Evolutionary conservation across 2,329 filamentous ascomycete genomes (phyloP).

Genomic region (Chaetothyriales sp.): DNA sequence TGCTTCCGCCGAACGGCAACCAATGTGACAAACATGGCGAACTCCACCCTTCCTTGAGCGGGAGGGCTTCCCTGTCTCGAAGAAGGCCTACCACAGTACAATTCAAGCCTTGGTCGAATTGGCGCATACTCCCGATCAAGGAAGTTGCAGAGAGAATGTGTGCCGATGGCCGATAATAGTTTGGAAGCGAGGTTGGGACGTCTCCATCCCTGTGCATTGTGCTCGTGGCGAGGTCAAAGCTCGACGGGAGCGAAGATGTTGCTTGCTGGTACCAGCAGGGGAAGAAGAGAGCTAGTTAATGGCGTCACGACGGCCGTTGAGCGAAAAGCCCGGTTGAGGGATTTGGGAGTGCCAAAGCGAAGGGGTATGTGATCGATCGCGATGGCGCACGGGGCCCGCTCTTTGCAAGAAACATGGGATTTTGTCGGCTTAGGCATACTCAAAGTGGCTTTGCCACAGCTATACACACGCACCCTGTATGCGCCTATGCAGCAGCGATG

Average conservation of each 20-base stretch:
- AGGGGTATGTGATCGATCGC: no score
- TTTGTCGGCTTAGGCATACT: neutral
- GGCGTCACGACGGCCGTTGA: neutral
- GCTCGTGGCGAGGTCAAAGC: neutral
- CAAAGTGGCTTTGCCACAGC: no score
- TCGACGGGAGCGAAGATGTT: neutral
- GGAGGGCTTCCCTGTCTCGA: neutral
- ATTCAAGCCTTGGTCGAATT: neutral
- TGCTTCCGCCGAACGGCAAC: neutral
- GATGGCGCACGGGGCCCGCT: neutral
- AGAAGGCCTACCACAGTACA: neutral
- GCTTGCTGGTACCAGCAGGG: neutral
- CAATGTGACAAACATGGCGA: neutral
- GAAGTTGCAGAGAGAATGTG: neutral
- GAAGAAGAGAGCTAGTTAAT: neutral
- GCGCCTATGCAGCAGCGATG: neutral
- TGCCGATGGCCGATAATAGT: neutral
- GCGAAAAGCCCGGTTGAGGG: no score
- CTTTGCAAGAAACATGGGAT: neutral
- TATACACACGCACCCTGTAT: neutral
- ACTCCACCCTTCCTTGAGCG: neutral
- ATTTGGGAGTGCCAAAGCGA: neutral
- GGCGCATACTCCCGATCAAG: neutral
- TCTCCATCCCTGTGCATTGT: neutral
- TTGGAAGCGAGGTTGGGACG: neutral